Base-by-base conservation (phyloP, 176 grass and related monocot genomes). In the Oryza glaberrima region DNA sequence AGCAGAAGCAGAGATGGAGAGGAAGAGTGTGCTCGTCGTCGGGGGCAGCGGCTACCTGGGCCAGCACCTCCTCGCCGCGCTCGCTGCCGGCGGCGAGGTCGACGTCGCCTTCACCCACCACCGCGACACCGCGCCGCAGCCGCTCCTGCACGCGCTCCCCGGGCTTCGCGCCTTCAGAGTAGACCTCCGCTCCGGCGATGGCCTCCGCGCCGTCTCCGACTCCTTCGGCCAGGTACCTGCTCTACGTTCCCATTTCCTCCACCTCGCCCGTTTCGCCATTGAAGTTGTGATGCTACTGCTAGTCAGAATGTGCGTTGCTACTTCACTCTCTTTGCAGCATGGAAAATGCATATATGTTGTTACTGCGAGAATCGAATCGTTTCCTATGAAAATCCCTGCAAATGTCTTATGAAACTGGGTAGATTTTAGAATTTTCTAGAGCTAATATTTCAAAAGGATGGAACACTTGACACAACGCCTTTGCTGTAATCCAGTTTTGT, bases 21-120 rank as follows among this genome's bases (percentile, higher is more conserved):
- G 73, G 88, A 80, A 73, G 86, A 69, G 88, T 47, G 84, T 98
- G 88, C 54, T 98, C 23, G 91, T 98, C 72, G 91, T 95, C 69
- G 95, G 95, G 5, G 92, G 95, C 75, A 95, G 80, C 70, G 95
- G 95, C 30, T 98, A 95, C 85, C 77, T 95, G 68, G 95, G 95
- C 6, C 95, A 98, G 77, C 93, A 98, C 72, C 95, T 98, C 64
- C 95, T 98, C 28, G 72, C 92, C 32, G 82, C 73, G 32, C 88
- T 96, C 73, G 56, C 86, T 60, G 8, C 47, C 61, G 10, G 6
- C 5, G 65, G 12, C 5, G 65, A 4, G 40, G 40, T 41, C 74
- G 87, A 90, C 52, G 70, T 98, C 63, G 92, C 95, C 14, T 98
- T 95, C 92, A 95, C 92, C 68, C 89, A 98, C 85, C 89, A 78